These are phyloP conservation scores for Penicillium olsonii DNA, from an alignment of 2,329 filamentous ascomycete genomes.

Conservation along the genomic window DNA sequence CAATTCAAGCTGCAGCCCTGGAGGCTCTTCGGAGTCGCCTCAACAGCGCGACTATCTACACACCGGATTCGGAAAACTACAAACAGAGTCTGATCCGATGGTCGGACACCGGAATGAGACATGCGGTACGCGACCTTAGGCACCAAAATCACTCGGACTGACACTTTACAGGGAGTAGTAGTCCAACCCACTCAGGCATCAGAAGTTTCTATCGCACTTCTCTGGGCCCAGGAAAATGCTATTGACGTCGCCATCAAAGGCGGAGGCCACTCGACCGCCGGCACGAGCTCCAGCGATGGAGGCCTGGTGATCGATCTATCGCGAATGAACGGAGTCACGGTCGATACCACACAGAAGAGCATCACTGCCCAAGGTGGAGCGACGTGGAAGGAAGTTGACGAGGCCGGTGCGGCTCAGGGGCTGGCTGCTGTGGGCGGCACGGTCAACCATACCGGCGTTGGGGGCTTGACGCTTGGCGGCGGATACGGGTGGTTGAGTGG, in stretches of 20 bases:
- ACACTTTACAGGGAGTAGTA: slow-evolving; percentile 45
- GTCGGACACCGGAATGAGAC: slow-evolving; percentile 34
- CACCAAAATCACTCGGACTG: background rate
- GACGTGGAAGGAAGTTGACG: slow-evolving; percentile 59
- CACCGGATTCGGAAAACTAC: slow-evolving; percentile 26
- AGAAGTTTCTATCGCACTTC: slow-evolving; percentile 47
- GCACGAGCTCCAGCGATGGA: slow-evolving; percentile 55
- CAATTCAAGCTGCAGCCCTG: slow-evolving; percentile 4
- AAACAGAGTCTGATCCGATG: slow-evolving; percentile 27
- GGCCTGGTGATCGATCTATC: slow-evolving; percentile 61
- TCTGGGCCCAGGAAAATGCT: slow-evolving; percentile 44
- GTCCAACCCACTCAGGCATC: slow-evolving; percentile 44
- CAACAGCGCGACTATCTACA: slow-evolving; percentile 16
- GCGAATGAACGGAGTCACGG: slow-evolving; percentile 53
- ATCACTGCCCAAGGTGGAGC: slow-evolving; percentile 57
- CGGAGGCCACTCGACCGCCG: slow-evolving; percentile 53
- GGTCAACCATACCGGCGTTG: slow-evolving; percentile 64
- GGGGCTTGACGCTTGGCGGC: slow-evolving; percentile 59
- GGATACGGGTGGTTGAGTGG: slow-evolving; percentile 61
- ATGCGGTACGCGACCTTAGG: slow-evolving; percentile 24
- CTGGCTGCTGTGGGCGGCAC: slow-evolving; percentile 64
- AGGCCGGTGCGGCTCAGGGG: slow-evolving; percentile 51
- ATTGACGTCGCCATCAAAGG: slow-evolving; percentile 33
- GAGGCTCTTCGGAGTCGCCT: slow-evolving; percentile 13
- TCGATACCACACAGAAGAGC: slow-evolving; percentile 49